Evolutionary conservation across 1,284 basidiomycete genomes (phyloP), one percentile per base, ranked within the genome.

Genomic region (Ustilago lituana): DNA sequence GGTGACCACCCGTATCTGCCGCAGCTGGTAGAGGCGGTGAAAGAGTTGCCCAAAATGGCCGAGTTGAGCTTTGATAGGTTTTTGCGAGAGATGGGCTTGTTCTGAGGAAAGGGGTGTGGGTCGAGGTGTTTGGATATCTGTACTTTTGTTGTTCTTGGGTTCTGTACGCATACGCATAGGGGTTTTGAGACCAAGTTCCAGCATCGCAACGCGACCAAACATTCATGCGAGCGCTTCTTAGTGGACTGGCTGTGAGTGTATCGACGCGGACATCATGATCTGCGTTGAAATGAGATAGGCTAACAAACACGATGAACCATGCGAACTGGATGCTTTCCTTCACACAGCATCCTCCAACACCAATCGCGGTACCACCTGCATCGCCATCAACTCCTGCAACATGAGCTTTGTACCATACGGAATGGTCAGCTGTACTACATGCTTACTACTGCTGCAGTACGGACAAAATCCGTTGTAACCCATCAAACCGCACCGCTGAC

Each of bases 351-450:
- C 68, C 45, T 84, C 82, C 23, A 84, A 67, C 10, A 84, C 80
- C 24, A 84, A 75, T n/a, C 83, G 70, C 0, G 84, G 84, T 0
- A 83, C 82, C 36, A 85, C 83, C 61, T 84, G 83, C 84, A 84
- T 85, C 7, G 82, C 82, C 66, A 84, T 68, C 73, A 94, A 92
- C 87, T 98, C 94, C 83, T 98, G 94, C 86, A 98, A 94, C 41
- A 98, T 85, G 62, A 99, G 83, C 84, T 98, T 98, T 51, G 94
- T 94, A 9, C 95, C 96, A 81, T 98, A 98, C 1, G 96, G 96
- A 56, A 99, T 94, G n/a, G 91, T 95, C 66, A 99, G 86, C 80
- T 94, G 91, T 37, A 94, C 92, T 85, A 98, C 93, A 79, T 91
- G 90, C 84, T 98, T 97, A 37, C 91, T 92, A 72, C 90, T 94